A percentile compares a stretch with the other conserved stretches of the same genome.
Evolutionary conservation across 2,329 filamentous ascomycete genomes (phyloP).

Genomic region (Talaromyces sp.): DNA sequence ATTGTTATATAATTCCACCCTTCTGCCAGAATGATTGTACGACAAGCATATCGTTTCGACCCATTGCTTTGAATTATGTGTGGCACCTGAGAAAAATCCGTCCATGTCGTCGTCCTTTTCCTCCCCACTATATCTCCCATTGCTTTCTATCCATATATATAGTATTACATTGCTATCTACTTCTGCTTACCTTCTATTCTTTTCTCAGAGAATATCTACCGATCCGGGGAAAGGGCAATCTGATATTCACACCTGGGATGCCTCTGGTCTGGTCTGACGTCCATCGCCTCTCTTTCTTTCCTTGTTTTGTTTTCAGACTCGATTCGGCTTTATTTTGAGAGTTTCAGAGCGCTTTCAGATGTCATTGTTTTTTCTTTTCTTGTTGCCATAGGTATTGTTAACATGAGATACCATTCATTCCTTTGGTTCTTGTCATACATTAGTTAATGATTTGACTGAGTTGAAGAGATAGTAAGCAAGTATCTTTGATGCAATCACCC

Average conservation of each 20-base stretch:
- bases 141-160: not conserved
- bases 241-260: too few relatives aligned
- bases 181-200: not conserved
- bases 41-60: not conserved
- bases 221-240: not conserved
- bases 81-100: not conserved
- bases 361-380: not conserved
- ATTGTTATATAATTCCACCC: not conserved
- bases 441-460: too few relatives aligned
- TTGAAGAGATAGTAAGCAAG: too few relatives aligned
- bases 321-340: not conserved
- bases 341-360: not conserved
- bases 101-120: not conserved
- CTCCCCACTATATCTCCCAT: not conserved
- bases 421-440: not conserved
- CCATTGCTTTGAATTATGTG: not conserved
- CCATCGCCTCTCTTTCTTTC: too few relatives aligned
- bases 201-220: not conserved
- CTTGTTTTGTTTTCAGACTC: too few relatives aligned
- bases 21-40: conserved; percentile 2
- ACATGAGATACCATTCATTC: too few relatives aligned
- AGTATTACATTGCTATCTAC: not conserved
- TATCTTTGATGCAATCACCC: too few relatives aligned
- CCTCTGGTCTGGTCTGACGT: too few relatives aligned
- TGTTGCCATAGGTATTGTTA: not conserved